phyloP scores from a whole-genome alignment of 345 rosid genomes.

The Kernera saxatilis region DNA sequence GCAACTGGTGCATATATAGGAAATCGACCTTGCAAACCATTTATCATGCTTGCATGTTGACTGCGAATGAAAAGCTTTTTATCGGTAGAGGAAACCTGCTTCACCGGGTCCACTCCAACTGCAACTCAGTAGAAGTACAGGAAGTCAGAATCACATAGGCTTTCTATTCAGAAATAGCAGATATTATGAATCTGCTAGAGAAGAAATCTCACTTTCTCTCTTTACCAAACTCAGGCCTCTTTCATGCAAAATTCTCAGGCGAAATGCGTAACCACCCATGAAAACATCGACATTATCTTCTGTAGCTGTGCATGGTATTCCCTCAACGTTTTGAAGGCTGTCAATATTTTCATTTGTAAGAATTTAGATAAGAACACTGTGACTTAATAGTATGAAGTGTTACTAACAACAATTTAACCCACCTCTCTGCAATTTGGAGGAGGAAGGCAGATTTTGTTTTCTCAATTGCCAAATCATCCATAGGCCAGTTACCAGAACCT shows the following conservation, averaged over 20 bases:
- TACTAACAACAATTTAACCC: constrained; percentile 17
- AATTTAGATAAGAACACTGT: constrained; percentile 6
- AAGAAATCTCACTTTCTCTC: constrained; percentile 57
- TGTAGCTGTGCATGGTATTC: constrained; percentile 62
- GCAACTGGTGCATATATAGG: constrained; percentile 71
- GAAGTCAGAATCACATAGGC: constrained; percentile 13
- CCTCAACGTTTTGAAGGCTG: constrained; percentile 70
- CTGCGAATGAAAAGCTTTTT: constrained; percentile 59
- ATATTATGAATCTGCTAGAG: constrained; percentile 10
- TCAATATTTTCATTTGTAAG: constrained; percentile 13
- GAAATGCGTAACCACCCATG: constrained; percentile 76
- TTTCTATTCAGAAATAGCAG: neutral
- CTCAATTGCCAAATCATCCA: constrained; percentile 78
- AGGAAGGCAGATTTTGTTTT: constrained; percentile 90
- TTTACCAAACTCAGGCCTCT: constrained; percentile 78
- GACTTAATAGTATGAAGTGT: neutral
- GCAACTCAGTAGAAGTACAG: constrained; percentile 19
- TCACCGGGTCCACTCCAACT: constrained; percentile 51
- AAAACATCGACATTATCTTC: constrained; percentile 75
- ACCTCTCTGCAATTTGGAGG: constrained; percentile 89
- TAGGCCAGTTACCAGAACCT: constrained; percentile 98
- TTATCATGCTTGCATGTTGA: constrained; percentile 95
- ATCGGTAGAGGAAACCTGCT: constrained; percentile 56
- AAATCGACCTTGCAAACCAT: constrained; percentile 65
- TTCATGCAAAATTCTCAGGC: constrained; percentile 80